These are phyloP conservation scores for Zygosaccharomyces pseudobailii DNA, from an alignment of 1,139 yeast species.

Conservation along the genomic window DNA sequence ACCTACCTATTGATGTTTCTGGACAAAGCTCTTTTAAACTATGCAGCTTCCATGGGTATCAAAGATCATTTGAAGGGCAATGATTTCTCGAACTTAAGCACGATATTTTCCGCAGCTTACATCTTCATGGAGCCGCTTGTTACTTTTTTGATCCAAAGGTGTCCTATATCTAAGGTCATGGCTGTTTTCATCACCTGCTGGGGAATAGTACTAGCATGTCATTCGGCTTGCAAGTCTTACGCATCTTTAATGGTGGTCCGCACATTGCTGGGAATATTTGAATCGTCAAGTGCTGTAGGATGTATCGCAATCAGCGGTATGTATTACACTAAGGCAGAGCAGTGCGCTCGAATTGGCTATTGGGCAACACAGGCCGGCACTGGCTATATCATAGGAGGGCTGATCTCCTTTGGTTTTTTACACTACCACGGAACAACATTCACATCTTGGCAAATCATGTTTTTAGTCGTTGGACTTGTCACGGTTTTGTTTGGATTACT, in stretches of 20 bases:
- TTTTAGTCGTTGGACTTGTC: slow-evolving; percentile 46
- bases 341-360: slow-evolving; percentile 48
- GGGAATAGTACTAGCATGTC: slow-evolving; percentile 49
- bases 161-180: slow-evolving; percentile 51
- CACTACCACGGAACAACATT: slow-evolving; percentile 33
- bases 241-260: slow-evolving; percentile 49
- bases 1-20: slow-evolving; percentile 47
- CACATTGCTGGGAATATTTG: slow-evolving; percentile 51
- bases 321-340: slow-evolving; percentile 51
- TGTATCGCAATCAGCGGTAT: slow-evolving; percentile 53
- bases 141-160: slow-evolving; percentile 46
- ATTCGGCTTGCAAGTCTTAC: slow-evolving; percentile 45
- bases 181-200: slow-evolving; percentile 44
- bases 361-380: slow-evolving; percentile 45
- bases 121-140: slow-evolving; percentile 55
- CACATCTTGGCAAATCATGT: slow-evolving; percentile 48
- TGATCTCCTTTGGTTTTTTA: slow-evolving; percentile 49
- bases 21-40: slow-evolving; percentile 47
- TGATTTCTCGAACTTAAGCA: slow-evolving; percentile 52
- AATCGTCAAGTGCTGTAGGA: slow-evolving; percentile 55
- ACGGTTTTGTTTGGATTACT: slow-evolving; percentile 48
- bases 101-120: slow-evolving; percentile 51
- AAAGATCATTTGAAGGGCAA: slow-evolving; percentile 38
- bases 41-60: slow-evolving; percentile 51
- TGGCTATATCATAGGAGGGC: slow-evolving; percentile 51